Evolutionary conservation across 2,329 filamentous ascomycete species (phyloP).

Genomic region (Xylariaceae sp.): DNA sequence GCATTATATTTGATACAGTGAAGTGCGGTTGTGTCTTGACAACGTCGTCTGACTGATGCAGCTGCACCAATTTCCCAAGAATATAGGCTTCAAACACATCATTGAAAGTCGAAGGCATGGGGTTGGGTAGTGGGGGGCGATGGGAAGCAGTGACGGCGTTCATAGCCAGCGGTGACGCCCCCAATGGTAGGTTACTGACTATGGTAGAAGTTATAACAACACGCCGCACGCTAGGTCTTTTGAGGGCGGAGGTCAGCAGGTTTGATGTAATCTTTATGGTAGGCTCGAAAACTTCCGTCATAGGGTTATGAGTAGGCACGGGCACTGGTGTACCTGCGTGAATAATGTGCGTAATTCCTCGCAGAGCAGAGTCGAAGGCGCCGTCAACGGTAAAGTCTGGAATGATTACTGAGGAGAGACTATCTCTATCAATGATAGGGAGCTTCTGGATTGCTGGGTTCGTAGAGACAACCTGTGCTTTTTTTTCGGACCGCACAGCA

Average conservation of each 20-base stretch:
- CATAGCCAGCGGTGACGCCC: slow-evolving; percentile 2
- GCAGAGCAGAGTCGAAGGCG: slow-evolving; percentile 34
- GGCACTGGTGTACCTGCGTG: slow-evolving; percentile 37
- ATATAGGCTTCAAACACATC: slow-evolving; percentile 31
- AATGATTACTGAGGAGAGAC: slow-evolving; percentile 33
- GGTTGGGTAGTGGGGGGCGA: slow-evolving; percentile 31
- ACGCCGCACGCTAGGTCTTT: slow-evolving; percentile 30
- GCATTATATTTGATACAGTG: slow-evolving; percentile 36
- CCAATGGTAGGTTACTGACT: slow-evolving; percentile 29
- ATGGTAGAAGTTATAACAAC: slow-evolving; percentile 40
- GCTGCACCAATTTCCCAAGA: slow-evolving; percentile 31
- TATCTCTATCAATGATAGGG: slow-evolving; percentile 19
- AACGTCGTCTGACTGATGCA: slow-evolving; percentile 36
- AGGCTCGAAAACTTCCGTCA: slow-evolving; percentile 34
- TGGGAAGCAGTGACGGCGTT: slow-evolving; percentile 27
- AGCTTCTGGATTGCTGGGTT: slow-evolving; percentile 35
- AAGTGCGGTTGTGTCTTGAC: slow-evolving; percentile 35
- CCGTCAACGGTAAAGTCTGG: slow-evolving; percentile 35
- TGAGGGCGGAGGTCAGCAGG: slow-evolving; percentile 34
- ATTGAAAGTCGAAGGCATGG: slow-evolving; percentile 26
- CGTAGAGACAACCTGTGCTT: slow-evolving; percentile 31
- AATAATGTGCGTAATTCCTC: slow-evolving; percentile 38
- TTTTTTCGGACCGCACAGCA: slow-evolving; percentile 36
- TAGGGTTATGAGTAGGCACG: slow-evolving; percentile 23
- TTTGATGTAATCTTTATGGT: slow-evolving; percentile 27